Evolutionary conservation across 495 filamentous ascomycete genomes (phyloP).

Genomic region (Hypomontagnella monticulosa): DNA sequence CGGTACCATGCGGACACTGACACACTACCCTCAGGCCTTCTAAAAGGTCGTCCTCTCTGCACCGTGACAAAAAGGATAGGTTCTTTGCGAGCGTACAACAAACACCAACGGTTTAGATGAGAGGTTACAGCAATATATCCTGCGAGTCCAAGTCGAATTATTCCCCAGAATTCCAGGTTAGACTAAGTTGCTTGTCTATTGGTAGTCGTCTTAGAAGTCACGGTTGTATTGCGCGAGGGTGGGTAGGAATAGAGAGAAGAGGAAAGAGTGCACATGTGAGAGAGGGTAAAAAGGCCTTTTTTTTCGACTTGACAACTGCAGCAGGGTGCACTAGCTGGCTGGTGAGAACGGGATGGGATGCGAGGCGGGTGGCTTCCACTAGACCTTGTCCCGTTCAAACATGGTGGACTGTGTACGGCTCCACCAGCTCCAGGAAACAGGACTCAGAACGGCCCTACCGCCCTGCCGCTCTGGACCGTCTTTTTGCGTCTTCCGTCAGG

Average conservation of each 20-base stretch:
- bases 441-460: conserved; percentile 31
- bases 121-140: conserved; percentile 35
- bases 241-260: conserved; percentile 32
- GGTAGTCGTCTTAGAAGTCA: conserved; percentile 25
- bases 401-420: conserved; percentile 17
- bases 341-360: conserved; percentile 32
- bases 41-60: conserved; percentile 39
- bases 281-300: conserved; percentile 15
- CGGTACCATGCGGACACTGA: conserved; percentile 38
- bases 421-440: conserved; percentile 34
- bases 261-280: conserved; percentile 24
- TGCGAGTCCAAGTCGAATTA: conserved; percentile 31
- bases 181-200: conserved; percentile 32
- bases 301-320: conserved; percentile 13
- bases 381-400: conserved; percentile 30
- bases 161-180: conserved; percentile 29
- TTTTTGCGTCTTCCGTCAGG: not conserved
- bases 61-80: conserved; percentile 30
- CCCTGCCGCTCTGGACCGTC: conserved; percentile 16
- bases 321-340: conserved; percentile 32
- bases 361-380: conserved; percentile 32
- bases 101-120: conserved; percentile 30
- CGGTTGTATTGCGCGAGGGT: conserved; percentile 43
- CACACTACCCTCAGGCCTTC: conserved; percentile 41
- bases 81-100: conserved; percentile 25